phyloP scores from a whole-genome alignment of 345 rosid genomes.

The Brassica nigra region DNA sequence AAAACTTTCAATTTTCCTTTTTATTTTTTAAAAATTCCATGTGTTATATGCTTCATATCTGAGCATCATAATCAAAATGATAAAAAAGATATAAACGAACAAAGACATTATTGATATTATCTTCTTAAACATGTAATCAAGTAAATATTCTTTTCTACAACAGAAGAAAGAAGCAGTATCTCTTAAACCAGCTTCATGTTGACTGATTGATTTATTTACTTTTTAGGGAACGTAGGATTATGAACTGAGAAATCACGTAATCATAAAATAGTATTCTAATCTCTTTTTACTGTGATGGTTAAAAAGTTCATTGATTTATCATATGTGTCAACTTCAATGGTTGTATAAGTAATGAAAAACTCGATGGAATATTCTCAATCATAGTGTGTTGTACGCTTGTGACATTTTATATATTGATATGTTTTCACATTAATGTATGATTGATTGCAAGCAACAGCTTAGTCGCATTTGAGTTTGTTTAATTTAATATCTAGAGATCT shows the following conservation, averaged over 20 bases:
- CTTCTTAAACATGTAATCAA: neutral
- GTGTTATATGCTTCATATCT: neutral
- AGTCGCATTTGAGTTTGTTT: neutral
- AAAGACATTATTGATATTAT: neutral
- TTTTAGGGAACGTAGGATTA: neutral
- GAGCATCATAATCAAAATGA: neutral
- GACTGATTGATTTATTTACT: neutral
- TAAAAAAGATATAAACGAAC: neutral
- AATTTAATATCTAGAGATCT: neutral
- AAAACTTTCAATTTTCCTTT: neutral
- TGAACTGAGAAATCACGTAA: neutral
- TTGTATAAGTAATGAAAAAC: slow-evolving; percentile 4
- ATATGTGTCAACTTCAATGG: neutral
- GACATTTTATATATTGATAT: neutral
- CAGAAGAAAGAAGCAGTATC: neutral
- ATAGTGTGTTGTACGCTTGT: neutral
- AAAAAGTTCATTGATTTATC: neutral
- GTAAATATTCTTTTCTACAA: neutral
- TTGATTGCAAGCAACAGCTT: slow-evolving; percentile 23
- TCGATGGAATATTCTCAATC: slow-evolving; percentile 9
- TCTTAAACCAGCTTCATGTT: neutral
- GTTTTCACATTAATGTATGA: neutral
- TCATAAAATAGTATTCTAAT: neutral
- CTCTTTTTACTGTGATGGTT: slow-evolving; percentile 1
- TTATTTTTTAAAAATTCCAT: neutral